These are phyloP conservation scores for Nemophila menziesii DNA, from an alignment of 257 asterid genomes.

Conservation along the genomic window DNA sequence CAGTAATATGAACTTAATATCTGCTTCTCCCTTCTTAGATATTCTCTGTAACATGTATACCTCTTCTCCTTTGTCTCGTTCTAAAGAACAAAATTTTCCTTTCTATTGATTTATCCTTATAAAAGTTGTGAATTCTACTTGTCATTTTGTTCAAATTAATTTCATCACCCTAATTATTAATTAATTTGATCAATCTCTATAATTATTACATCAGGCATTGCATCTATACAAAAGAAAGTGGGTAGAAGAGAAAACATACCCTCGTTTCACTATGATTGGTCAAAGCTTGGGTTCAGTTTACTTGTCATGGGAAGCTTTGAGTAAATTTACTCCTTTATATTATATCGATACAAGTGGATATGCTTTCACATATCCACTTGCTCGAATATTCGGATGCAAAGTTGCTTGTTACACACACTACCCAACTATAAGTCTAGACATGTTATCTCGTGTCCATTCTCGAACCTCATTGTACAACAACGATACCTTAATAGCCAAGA, in stretches of 20 bases:
- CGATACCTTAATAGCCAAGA: slow-evolving; percentile 59
- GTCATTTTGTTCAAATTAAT: background rate
- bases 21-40: too few species aligned
- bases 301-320: slow-evolving; percentile 88
- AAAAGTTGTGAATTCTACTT: background rate
- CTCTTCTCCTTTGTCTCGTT: too few species aligned
- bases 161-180: background rate
- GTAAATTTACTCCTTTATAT: slow-evolving; percentile 59
- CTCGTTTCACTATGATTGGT: slow-evolving; percentile 93
- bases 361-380: slow-evolving; percentile 93
- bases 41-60: too few species aligned
- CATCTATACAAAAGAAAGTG: slow-evolving; percentile 73
- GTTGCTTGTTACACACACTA: slow-evolving; percentile 85
- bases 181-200: too few species aligned
- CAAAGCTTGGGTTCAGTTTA: slow-evolving; percentile 92
- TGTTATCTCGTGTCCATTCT: slow-evolving; percentile 75
- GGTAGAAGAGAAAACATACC: slow-evolving; percentile 80
- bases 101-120: too few species aligned
- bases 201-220: slow-evolving; percentile 42
- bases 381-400: slow-evolving; percentile 79
- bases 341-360: slow-evolving; percentile 91
- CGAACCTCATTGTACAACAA: slow-evolving; percentile 83
- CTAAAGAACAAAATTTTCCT: too few species aligned
- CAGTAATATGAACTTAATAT: too few species aligned
- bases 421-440: slow-evolving; percentile 92